Evolutionary conservation across 148 eudicot genomes (phyloP).

Genomic region (Fagopyrum homotropicum): DNA sequence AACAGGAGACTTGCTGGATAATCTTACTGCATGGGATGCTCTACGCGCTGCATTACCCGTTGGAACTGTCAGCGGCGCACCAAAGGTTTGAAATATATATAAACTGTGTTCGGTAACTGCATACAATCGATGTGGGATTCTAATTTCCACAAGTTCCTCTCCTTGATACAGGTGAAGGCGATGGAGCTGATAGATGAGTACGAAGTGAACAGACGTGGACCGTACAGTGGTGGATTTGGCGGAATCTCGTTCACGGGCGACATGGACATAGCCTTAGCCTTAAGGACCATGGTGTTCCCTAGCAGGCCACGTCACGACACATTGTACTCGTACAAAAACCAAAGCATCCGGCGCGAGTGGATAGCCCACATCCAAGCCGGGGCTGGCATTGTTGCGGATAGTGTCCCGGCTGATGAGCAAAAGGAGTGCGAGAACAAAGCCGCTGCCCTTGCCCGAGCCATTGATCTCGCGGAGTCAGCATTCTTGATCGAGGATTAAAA

Average conservation of each 20-base stretch:
- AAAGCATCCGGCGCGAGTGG: slow-evolving; percentile 61
- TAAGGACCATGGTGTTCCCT: slow-evolving; percentile 92
- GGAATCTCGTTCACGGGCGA: slow-evolving; percentile 90
- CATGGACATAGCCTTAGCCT: slow-evolving; percentile 88
- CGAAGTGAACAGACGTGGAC: slow-evolving; percentile 89
- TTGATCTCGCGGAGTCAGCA: slow-evolving; percentile 94
- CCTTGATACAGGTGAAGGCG: slow-evolving; percentile 66
- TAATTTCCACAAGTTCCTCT: too few relatives aligned
- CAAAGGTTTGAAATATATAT: slow-evolving; percentile 48
- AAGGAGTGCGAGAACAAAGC: slow-evolving; percentile 94
- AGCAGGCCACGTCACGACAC: slow-evolving; percentile 59
- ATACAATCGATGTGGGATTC: too few relatives aligned
- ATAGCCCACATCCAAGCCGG: slow-evolving; percentile 95
- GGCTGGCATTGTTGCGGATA: slow-evolving; percentile 96
- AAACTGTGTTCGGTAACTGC: too few relatives aligned
- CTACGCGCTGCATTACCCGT: slow-evolving; percentile 96
- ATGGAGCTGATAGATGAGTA: slow-evolving; percentile 91
- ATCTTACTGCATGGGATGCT: slow-evolving; percentile 84
- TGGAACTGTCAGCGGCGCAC: slow-evolving; percentile 99
- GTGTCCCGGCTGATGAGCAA: slow-evolving; percentile 85
- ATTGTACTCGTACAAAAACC: slow-evolving; percentile 72
- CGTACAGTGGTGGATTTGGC: slow-evolving; percentile 97
- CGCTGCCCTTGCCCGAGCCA: slow-evolving; percentile 90
- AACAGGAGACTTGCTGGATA: slow-evolving; percentile 75
- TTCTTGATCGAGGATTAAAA: slow-evolving; percentile 40